Conservation (phyloP, 1,284 basidiomycete species). For the Gymnopus androsaceus region DNA sequence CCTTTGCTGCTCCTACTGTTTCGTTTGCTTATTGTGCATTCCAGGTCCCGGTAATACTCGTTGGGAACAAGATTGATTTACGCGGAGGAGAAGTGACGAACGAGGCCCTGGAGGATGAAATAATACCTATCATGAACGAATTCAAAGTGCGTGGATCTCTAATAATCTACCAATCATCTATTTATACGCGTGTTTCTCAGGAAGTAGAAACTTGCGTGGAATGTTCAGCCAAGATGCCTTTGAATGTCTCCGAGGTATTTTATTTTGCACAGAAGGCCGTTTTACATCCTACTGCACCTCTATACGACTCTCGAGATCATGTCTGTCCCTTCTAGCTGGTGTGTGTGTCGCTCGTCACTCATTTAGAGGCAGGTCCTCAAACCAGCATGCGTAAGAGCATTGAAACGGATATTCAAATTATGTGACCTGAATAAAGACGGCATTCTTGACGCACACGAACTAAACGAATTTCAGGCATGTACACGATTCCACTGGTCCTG, state of each 20-base stretch:
- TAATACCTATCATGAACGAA: constrained; percentile 93
- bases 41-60: constrained; percentile 94
- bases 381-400: constrained; percentile 86
- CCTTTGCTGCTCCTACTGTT: neutral
- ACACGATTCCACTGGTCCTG: constrained; percentile 6
- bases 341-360: constrained; percentile 4
- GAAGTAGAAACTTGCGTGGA: constrained; percentile 99
- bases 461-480: constrained; percentile 94
- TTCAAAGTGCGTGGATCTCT: constrained; percentile 72
- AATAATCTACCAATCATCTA: constrained; percentile 10
- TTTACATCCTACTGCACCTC: constrained; percentile 92
- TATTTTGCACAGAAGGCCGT: constrained; percentile 99
- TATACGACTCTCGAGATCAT: constrained; percentile 97
- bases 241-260: constrained; percentile 87
- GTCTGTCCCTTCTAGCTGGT: constrained; percentile 43
- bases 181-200: constrained; percentile 39
- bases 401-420: constrained; percentile 93
- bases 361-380: constrained; percentile 73
- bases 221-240: constrained; percentile 44
- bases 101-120: constrained; percentile 92
- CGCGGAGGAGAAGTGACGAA: constrained; percentile 93
- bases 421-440: constrained; percentile 96
- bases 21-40: constrained; percentile 10
- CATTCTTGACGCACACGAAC: constrained; percentile 84
- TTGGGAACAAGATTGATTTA: constrained; percentile 98